Evolutionary conservation across 169 alveolate genomes (phyloP).

Genomic region (Plasmodium coatneyi): DNA sequence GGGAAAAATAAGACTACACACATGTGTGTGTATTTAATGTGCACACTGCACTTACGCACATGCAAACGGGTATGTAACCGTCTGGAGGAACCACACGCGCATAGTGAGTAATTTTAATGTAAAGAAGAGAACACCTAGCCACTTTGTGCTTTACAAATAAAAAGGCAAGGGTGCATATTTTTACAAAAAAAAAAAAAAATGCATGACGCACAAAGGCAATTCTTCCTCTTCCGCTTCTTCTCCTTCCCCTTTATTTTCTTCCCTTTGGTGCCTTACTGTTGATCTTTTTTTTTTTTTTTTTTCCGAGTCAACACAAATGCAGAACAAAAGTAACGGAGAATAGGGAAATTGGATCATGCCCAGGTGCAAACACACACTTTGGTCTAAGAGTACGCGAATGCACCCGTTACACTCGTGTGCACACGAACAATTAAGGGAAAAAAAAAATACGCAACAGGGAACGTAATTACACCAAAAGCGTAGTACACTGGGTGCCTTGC

Average conservation of each 20-base stretch:
- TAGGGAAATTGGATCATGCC: background rate
- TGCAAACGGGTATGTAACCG: background rate
- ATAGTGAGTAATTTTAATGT: background rate
- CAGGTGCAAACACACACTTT: background rate
- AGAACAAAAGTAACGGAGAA: background rate
- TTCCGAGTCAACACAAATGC: background rate
- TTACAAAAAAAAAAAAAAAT: background rate
- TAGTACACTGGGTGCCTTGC: background rate
- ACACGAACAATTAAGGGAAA: background rate
- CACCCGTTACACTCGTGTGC: background rate
- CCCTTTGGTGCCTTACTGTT: background rate
- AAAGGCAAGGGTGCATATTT: background rate
- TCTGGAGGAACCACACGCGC: background rate
- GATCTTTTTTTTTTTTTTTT: conserved; percentile 11
- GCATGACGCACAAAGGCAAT: background rate
- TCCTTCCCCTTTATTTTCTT: background rate
- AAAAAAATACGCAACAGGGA: background rate
- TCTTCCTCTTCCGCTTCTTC: background rate
- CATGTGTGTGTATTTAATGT: background rate
- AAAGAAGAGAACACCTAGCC: background rate
- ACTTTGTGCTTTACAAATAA: background rate
- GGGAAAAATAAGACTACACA: background rate
- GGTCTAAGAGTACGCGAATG: background rate
- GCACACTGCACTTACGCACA: background rate
- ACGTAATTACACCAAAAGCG: background rate